Base-by-base conservation (phyloP, 345 rosid genomes). In the Melaleuca alternifolia region DNA sequence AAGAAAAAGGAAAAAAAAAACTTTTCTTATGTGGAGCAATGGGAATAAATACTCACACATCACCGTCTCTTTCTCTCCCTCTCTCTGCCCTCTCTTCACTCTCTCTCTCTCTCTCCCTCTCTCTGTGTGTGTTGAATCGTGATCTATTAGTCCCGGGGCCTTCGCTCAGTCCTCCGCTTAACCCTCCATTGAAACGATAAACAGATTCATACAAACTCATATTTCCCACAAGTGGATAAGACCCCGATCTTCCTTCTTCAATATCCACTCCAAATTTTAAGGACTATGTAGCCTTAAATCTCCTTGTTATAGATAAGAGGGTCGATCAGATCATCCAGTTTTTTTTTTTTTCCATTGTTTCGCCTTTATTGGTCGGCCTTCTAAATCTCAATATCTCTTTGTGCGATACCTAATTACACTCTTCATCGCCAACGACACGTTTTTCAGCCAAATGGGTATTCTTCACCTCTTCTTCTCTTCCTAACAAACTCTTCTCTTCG, bases 121-220 rank as follows among this genome's bases (percentile, higher is more conserved):
- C 87, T 77, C 77, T 86, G 71, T 84, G 86, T 87, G 83, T 88
- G 89, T 87, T 91, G 93, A 92, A 91, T 89, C 93, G 89, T 89
- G 90, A 88, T 82, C 50, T 5, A 18, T 71, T 71, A 46, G 61
- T 89, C 92, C 92, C 93, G 92, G 84, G 89, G 88, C 88, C 88
- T 65, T 90, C 91, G 92, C 91, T 91, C 92, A 86, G 88, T 87
- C 86, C 86, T 93, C 92, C 91, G 89, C 30, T 91, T 90, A 89
- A 86, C 62, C 88, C 90, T 90, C 94, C 92, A 87, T 76, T 85
- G 84, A 87, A 82, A 85, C 88, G 84, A 89, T 83, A 83, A 23
- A 48, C 82, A 13, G n/a, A 62, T 24, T 54, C 56, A 56, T 54
- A 81, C 33, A 46, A 30, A 65, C 52, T 37, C 82, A 30, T 53